Base-by-base conservation (phyloP, 2,329 filamentous ascomycete genomes). In the Fusarium napiforme region DNA sequence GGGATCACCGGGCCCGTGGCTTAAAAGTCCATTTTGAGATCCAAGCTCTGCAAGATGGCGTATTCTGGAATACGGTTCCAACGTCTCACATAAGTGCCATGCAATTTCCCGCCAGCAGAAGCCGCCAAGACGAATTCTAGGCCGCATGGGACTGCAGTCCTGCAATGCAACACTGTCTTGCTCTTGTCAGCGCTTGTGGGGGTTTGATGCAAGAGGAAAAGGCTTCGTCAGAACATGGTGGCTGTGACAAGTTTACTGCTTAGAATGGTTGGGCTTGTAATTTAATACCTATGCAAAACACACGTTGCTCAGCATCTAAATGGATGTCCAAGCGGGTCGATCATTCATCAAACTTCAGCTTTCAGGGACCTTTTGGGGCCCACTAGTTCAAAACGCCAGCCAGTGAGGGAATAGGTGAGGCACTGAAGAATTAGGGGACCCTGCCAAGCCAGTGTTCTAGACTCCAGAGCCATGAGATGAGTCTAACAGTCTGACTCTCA, bases 401-500 rank as follows among this genome's bases (percentile, higher is more conserved):
- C 63, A 53, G 49, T 55, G 59, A 19, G 28, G 52, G 18, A 36
- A 66, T 50, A 58, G 23, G 39, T 37, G 32, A 57, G 15, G 23
- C 39, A 40, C 39, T 40, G 39, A 47, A 58, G 60, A 64, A 57
- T 42, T 60, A 36, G 56, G 64, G 60, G 62, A 59, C 71, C 67
- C 61, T 71, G 71, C 59, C 65, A 76, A 72, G 68, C 60, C 66
- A 46, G 36, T 16, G 49, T 63, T 69, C 75, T 75, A 71, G 74
- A 77, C 60, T 63, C 47, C 12, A 30, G 28, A 30, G 28, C 43
- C 39, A 42, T 59, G 45, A 42, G 46, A 42, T 59, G 45, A 42
- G 46, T 49, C 55, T 36, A 15, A 43, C 19, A 23, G 15, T 43
- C 30, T 59, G 30, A 59, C 32, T 59, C 53, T 53, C 19, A 39